Evolutionary conservation across 2,329 filamentous ascomycete genomes (phyloP).

Genomic region (Eurotiales sp.): DNA sequence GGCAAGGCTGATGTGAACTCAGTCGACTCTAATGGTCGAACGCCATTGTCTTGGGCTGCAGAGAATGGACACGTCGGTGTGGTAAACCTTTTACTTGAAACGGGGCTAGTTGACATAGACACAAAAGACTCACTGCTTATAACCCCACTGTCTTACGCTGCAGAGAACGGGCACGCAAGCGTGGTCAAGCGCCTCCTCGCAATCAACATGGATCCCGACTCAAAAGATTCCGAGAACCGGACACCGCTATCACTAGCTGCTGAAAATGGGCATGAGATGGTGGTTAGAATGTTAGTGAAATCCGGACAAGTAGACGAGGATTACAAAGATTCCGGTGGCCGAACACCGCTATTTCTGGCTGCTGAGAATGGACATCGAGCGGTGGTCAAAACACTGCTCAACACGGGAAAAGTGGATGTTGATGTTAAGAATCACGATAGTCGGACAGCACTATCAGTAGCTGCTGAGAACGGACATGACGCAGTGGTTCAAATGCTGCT

Average conservation of each 20-base stretch:
- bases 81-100: neutral
- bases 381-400: neutral
- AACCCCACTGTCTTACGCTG: neutral
- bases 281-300: neutral
- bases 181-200: neutral
- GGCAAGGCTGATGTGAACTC: neutral
- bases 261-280: neutral
- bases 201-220: neutral
- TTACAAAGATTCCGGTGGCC: neutral
- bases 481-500: neutral
- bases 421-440: neutral
- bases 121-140: neutral
- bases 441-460: neutral
- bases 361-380: slow-evolving; percentile 1
- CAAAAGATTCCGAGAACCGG: neutral
- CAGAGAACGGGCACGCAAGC: neutral
- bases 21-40: neutral
- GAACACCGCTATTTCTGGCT: neutral
- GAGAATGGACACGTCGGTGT: neutral
- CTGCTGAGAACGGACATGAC: neutral
- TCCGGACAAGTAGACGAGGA: neutral
- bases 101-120: neutral
- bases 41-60: neutral
- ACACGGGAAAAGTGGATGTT: neutral
- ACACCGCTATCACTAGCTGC: neutral